These are phyloP conservation scores for Candida tropicalis DNA, from an alignment of 1,139 yeast genomes.

Conservation along the genomic window DNA sequence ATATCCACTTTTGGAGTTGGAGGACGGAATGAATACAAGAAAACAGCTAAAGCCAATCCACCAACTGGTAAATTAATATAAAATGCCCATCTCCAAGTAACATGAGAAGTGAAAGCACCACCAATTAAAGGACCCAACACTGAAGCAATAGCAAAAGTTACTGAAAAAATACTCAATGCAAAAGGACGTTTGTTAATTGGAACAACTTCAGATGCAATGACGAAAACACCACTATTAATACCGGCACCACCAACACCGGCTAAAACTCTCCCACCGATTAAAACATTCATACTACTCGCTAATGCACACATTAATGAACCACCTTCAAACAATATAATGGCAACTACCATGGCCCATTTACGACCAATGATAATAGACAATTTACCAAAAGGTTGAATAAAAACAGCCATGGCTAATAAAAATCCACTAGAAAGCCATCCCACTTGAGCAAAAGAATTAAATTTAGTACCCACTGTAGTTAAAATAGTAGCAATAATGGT, in stretches of 20 bases:
- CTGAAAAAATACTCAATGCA: constrained; percentile 46
- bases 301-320: constrained; percentile 45
- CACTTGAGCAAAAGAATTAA: constrained; percentile 50
- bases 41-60: constrained; percentile 31
- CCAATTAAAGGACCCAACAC: constrained; percentile 60
- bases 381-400: constrained; percentile 42
- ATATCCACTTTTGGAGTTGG: constrained; percentile 28
- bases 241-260: constrained; percentile 41
- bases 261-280: constrained; percentile 42
- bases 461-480: constrained; percentile 41
- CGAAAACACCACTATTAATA: constrained; percentile 29
- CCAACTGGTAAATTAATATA: constrained; percentile 54
- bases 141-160: constrained; percentile 43
- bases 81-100: constrained; percentile 79
- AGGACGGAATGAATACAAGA: constrained; percentile 33
- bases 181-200: constrained; percentile 33
- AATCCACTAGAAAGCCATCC: constrained; percentile 68
- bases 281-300: constrained; percentile 34
- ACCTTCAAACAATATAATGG: constrained; percentile 37
- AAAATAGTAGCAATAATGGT: constrained; percentile 42
- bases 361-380: constrained; percentile 51
- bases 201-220: constrained; percentile 32
- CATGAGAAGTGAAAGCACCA: constrained; percentile 49
- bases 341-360: constrained; percentile 38
- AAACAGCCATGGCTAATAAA: constrained; percentile 43